These are phyloP conservation scores for Claviceps lovelessii DNA, from an alignment of 2,329 filamentous ascomycete species.

Conservation along the genomic window DNA sequence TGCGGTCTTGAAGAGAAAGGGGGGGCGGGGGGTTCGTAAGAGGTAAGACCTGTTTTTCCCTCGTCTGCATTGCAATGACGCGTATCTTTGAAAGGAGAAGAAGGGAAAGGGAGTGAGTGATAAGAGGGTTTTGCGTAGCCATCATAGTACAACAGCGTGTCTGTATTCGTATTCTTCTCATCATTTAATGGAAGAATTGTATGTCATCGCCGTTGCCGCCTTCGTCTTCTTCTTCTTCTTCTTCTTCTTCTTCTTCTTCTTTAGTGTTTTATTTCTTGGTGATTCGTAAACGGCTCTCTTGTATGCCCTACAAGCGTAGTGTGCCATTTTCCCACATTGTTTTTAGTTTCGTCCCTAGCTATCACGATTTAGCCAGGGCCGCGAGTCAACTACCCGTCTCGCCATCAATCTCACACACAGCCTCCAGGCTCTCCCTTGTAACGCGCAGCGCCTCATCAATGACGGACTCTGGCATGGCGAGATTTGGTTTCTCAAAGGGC, in stretches of 20 bases:
- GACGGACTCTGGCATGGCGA: constrained; percentile 45
- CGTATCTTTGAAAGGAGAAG: no score
- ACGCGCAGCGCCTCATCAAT: constrained; percentile 47
- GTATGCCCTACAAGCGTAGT: not conserved
- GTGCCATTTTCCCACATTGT: not conserved
- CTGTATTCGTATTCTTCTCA: no score
- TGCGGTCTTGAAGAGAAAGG: not conserved
- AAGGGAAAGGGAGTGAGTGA: no score
- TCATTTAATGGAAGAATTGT: not conserved
- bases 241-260: not conserved
- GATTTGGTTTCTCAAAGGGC: constrained; percentile 16
- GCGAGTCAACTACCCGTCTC: constrained; percentile 8
- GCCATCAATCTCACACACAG: constrained; percentile 27
- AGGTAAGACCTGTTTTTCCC: no score
- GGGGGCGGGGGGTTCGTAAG: no score
- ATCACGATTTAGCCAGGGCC: not conserved
- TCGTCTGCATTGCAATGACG: no score
- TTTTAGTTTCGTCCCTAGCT: not conserved
- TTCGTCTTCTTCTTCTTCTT: not conserved
- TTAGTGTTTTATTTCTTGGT: not conserved
- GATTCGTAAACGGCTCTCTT: not conserved
- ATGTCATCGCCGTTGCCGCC: not conserved
- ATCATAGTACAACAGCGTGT: no score
- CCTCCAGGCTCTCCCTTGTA: constrained; percentile 43
- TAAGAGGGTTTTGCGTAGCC: no score